Evolutionary conservation across 345 rosid species (phyloP).

Genomic region (Geranium rotundifolium): DNA sequence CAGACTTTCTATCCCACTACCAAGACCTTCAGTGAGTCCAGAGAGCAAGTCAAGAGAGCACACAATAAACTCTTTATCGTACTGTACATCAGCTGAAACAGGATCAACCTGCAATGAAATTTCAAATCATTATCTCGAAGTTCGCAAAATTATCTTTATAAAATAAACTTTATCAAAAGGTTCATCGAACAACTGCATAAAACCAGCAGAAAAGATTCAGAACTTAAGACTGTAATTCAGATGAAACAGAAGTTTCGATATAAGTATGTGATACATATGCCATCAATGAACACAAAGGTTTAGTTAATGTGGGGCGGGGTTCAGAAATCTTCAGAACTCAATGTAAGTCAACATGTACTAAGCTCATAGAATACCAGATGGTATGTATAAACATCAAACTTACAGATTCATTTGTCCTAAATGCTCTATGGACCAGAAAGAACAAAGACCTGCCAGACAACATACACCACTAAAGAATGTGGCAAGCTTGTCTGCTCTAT

Average conservation of each 20-base stretch:
- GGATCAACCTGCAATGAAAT: constrained; percentile 56
- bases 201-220: neutral
- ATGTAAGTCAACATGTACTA: neutral
- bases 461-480: too few relatives aligned
- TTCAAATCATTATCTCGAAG: constrained; percentile 2
- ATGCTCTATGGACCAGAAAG: too few relatives aligned
- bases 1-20: constrained; percentile 88
- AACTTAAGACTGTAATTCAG: neutral
- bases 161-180: neutral
- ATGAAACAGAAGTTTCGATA: neutral
- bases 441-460: too few relatives aligned
- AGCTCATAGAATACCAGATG: neutral
- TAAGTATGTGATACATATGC: neutral
- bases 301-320: neutral
- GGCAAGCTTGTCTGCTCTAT: too few relatives aligned
- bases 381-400: too few relatives aligned
- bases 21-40: constrained; percentile 89
- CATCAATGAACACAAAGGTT: neutral
- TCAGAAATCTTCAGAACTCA: neutral
- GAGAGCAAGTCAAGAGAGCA: constrained; percentile 94
- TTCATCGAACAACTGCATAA: neutral
- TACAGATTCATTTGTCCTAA: too few relatives aligned
- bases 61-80: constrained; percentile 82
- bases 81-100: constrained; percentile 58
- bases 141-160: neutral